Evolutionary conservation across 352 stramenopile genomes (phyloP).

Genomic region (Globisporangium spinosum): DNA sequence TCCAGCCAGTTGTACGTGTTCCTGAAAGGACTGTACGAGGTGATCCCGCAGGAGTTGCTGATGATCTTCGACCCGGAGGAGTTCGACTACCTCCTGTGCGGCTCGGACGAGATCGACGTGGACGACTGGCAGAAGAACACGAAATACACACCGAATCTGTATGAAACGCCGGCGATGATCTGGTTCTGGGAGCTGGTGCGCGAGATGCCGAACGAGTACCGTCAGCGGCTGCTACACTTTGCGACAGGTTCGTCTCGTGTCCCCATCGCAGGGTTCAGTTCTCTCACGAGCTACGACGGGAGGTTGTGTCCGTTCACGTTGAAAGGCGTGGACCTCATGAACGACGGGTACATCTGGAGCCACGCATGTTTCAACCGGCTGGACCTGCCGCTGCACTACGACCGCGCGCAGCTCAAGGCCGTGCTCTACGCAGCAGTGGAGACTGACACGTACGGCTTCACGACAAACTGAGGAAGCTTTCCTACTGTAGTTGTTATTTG

Average conservation of each 20-base stretch:
- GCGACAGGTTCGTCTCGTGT: not conserved
- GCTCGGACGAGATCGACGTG: conserved; percentile 49
- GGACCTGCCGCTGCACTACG: not conserved
- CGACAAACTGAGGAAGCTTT: no score
- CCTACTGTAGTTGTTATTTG: no score
- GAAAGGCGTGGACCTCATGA: not conserved
- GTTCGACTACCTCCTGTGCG: conserved; percentile 74
- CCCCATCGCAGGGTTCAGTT: not conserved
- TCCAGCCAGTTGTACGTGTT: conserved; percentile 73
- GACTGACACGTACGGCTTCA: no score
- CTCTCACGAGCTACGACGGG: not conserved
- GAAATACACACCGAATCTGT: no score
- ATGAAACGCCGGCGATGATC: no score
- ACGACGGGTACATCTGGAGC: not conserved
- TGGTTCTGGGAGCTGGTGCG: not conserved
- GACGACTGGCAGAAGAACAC: not conserved
- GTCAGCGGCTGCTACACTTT: not conserved
- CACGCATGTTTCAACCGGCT: not conserved
- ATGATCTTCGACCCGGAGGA: conserved; percentile 95
- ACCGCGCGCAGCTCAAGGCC: no score
- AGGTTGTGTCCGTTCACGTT: not conserved
- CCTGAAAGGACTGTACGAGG: conserved; percentile 92
- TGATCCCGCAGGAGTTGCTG: conserved; percentile 89
- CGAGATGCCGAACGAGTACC: not conserved
- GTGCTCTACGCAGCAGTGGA: no score